A percentile compares a stretch with the other conserved stretches of the same genome.
Conservation (phyloP, 2,329 filamentous ascomycete species). For the Monilinia polystroma region DNA sequence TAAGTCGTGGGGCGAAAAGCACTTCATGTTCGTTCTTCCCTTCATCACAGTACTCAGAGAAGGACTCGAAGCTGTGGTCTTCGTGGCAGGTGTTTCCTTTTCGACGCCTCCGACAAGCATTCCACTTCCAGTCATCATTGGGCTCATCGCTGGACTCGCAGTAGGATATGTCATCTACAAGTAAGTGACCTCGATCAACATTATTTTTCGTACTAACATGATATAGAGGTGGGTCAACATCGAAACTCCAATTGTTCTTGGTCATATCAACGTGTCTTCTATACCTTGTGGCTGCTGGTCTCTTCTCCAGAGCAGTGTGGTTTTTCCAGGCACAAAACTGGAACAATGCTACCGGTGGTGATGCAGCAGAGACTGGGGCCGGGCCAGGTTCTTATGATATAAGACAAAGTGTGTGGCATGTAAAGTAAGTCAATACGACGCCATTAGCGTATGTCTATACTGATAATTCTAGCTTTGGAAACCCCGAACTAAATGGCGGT, state of each 20-base stretch:
- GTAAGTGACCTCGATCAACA: conserved; percentile 47
- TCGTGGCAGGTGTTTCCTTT: conserved; percentile 81
- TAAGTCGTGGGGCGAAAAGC: conserved; percentile 69
- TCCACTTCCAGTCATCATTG: conserved; percentile 72
- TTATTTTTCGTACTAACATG: conserved; percentile 22
- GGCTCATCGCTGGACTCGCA: conserved; percentile 62
- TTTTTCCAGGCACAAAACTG: conserved; percentile 69
- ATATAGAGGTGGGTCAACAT: conserved; percentile 58
- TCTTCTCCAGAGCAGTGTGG: conserved; percentile 78
- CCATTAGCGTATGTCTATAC: neutral
- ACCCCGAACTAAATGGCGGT: conserved; percentile 67
- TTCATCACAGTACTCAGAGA: conserved; percentile 87
- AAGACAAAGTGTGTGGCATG: conserved; percentile 74
- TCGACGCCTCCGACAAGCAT: conserved; percentile 72
- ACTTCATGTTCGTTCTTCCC: conserved; percentile 81
- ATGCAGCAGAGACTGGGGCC: conserved; percentile 59
- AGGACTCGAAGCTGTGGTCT: conserved; percentile 82
- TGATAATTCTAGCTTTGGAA: conserved; percentile 65
- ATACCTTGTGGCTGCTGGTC: conserved; percentile 78
- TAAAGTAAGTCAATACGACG: conserved; percentile 58
- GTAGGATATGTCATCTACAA: conserved; percentile 78
- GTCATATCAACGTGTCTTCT: conserved; percentile 78
- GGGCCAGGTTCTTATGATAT: conserved; percentile 81
- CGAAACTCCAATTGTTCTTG: conserved; percentile 73
- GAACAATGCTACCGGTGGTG: conserved; percentile 49